Conservation (phyloP, 148 eudicot genomes). For the Camellia sinensis region DNA sequence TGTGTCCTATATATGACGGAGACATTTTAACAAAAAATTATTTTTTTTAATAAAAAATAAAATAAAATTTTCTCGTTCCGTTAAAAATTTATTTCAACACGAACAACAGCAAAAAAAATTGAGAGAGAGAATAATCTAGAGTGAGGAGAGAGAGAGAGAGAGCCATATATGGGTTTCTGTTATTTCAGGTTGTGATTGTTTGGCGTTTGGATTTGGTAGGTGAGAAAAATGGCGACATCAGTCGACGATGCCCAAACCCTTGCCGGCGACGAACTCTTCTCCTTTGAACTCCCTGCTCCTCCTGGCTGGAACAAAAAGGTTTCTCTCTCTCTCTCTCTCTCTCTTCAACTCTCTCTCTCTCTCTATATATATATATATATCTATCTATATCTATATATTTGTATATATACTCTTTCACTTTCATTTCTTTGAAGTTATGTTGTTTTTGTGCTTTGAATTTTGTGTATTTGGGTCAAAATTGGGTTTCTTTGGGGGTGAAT, state of each 20-base stretch:
- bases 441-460: conserved; percentile 8
- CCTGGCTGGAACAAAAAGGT: conserved; percentile 79
- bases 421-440: background rate
- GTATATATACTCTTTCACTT: background rate
- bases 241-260: conserved; percentile 21
- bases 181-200: background rate
- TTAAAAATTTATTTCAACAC: background rate
- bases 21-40: too few relatives aligned
- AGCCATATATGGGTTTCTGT: background rate
- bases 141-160: background rate
- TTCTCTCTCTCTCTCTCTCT: conserved; percentile 11
- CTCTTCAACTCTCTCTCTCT: background rate
- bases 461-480: background rate
- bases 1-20: too few relatives aligned
- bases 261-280: conserved; percentile 42
- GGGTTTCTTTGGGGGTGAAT: background rate
- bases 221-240: conserved; percentile 43
- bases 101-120: conserved; percentile 14
- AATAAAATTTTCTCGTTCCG: too few relatives aligned
- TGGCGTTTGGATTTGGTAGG: conserved; percentile 35
- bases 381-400: background rate
- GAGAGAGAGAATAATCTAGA: background rate
- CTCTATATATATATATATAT: background rate
- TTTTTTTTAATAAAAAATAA: too few relatives aligned
- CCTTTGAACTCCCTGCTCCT: conserved; percentile 78